A percentile compares a stretch with the other conserved stretches of the same genome.
Conservation (phyloP, 179 eudicot genomes). For the Silene coronaria region DNA sequence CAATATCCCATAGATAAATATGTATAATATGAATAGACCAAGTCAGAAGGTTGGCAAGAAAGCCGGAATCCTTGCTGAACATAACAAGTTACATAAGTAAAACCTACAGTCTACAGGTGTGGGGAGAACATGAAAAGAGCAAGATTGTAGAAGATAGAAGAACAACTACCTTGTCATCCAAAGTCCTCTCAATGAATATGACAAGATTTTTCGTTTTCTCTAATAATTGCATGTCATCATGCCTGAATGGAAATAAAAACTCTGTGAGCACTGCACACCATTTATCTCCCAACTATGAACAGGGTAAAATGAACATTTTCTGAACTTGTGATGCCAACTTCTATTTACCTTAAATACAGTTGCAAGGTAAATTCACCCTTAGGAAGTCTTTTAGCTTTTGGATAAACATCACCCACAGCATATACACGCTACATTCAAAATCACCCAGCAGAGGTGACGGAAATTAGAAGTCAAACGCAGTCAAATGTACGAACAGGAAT, state of each 20-base stretch:
- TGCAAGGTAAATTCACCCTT: conserved; percentile 83
- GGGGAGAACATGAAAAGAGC: neutral
- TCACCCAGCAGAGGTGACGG: neutral
- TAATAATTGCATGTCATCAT: conserved; percentile 80
- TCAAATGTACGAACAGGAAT: neutral
- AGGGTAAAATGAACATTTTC: neutral
- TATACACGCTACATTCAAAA: conserved; percentile 57
- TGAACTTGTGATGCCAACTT: neutral
- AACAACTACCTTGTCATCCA: conserved; percentile 69
- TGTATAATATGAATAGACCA: neutral
- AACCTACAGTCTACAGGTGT: neutral
- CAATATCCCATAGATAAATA: conserved; percentile 11
- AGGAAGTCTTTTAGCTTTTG: conserved; percentile 64
- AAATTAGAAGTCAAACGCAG: neutral
- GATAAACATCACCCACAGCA: conserved; percentile 91
- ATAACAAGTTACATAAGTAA: neutral
- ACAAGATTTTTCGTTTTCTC: conserved; percentile 90
- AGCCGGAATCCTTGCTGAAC: conserved; percentile 1
- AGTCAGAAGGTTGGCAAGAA: neutral
- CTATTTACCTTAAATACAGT: conserved; percentile 66
- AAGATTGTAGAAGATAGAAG: conserved; percentile 11
- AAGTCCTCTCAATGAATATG: conserved; percentile 75
- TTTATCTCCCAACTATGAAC: neutral
- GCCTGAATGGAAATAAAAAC: conserved; percentile 48
- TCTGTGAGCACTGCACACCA: conserved; percentile 5